Evolutionary conservation across 176 grass and related monocot genomes (phyloP), one percentile per base, ranked within the genome.

Genomic region (Dendrocalamus sinicus): DNA sequence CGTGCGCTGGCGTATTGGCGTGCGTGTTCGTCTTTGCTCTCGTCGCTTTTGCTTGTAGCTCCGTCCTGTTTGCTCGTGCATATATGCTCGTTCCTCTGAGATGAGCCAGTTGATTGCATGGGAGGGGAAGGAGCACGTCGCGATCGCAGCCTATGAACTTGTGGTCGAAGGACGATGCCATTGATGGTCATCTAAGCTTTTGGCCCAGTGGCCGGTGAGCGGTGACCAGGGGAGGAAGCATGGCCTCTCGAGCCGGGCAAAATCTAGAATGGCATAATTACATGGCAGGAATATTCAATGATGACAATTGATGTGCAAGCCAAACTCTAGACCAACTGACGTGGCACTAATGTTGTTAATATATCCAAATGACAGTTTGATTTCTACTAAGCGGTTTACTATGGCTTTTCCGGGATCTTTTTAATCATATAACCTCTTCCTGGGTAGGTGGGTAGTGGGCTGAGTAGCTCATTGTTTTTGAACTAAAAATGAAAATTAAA

Each of bases 201-300:
- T 48, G 84, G 26, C 26, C 45, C 20, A 6, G 44, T 3, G 23
- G 46, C 13, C 45, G n/a, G 77, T 22, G 30, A 73, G 7, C 30
- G 43, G 67, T 64, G 76, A 64, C 55, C 43, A 16, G n/a, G 22
- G 65, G 51, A 62, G 15, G 8, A 52, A 32, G n/a, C 44, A 6
- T n/a, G 83, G 63, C 77, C 77, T 48, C 83, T 81, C 83, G 70
- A 19, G 71, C 24, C 12, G 39, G 9, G 32, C 2, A 13, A 54
- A 15, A 66, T 55, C 58, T 17, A 15, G 61, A 26, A 41, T 54
- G 46, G 24, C 55, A 30, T 44, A 12, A 41, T 37, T 59, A 47
- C 63, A 37, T 59, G 50, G 72, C 23, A 22, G 19, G 6, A 2
- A 71, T 63, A 50, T n/a, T 24, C 41, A 53, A 67, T 78, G 64